These are phyloP conservation scores for Theileria sp. DNA, from an alignment of 169 alveolate genomes.

Conservation along the genomic window DNA sequence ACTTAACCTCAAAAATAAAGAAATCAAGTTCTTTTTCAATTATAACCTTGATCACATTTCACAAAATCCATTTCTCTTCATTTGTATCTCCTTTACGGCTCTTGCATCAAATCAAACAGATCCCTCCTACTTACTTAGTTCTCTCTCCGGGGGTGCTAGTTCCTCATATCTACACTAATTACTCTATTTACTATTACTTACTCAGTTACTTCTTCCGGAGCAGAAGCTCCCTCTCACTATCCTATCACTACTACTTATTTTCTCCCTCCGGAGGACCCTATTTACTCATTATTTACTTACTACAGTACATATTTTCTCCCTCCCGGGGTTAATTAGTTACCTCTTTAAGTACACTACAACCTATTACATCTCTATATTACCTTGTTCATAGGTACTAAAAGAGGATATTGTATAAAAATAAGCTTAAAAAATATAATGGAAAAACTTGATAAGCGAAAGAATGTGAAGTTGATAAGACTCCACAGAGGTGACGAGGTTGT, in stretches of 20 bases:
- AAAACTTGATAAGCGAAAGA: background rate
- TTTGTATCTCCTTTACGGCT: background rate
- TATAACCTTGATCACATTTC: background rate
- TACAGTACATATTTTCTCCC: no score
- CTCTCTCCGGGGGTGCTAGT: no score
- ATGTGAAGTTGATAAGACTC: background rate
- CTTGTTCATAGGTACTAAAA: slow-evolving; percentile 15
- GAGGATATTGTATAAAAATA: slow-evolving; percentile 4
- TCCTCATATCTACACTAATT: no score
- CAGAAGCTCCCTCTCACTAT: no score
- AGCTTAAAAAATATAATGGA: background rate
- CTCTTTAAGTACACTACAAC: no score
- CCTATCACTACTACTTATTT: background rate
- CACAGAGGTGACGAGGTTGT: background rate
- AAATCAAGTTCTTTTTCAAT: slow-evolving; percentile 6
- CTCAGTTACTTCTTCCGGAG: no score
- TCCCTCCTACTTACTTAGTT: background rate
- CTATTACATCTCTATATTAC: no score
- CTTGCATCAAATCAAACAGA: no score
- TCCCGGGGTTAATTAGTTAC: no score
- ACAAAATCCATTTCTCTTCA: background rate
- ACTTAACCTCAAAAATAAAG: slow-evolving; percentile 5
- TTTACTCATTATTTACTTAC: no score
- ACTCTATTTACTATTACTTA: no score
- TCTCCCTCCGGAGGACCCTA: no score